Percentiles rank a stretch among this genome's conserved stretches.
Evolutionary conservation across 306 rosid genomes (phyloP).

Genomic region (Crataegus laevigata): DNA sequence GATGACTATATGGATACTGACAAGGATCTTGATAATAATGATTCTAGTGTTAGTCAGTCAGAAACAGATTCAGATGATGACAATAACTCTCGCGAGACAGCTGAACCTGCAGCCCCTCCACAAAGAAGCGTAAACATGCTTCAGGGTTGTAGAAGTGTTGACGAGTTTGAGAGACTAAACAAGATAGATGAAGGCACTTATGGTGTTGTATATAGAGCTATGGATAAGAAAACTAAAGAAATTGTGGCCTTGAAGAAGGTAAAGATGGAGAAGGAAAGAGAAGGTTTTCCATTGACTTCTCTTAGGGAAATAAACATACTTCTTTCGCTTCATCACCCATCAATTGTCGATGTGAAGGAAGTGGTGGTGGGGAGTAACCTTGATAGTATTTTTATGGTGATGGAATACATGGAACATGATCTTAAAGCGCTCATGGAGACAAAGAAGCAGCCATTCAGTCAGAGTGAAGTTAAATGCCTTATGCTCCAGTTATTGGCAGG

Average conservation of each 20-base stretch:
- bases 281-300: conserved; percentile 97
- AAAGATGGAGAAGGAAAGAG: conserved; percentile 98
- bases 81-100: conserved; percentile 35
- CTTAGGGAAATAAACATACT: conserved; percentile 98
- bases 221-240: conserved; percentile 83
- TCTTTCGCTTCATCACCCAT: conserved; percentile 93
- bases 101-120: conserved; percentile 54
- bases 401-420: conserved; percentile 99
- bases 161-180: conserved; percentile 95
- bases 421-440: conserved; percentile 96
- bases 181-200: conserved; percentile 98
- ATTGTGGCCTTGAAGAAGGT: conserved; percentile 97
- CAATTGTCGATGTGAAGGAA: conserved; percentile 96
- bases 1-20: conserved; percentile 64
- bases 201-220: conserved; percentile 97
- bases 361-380: conserved; percentile 98
- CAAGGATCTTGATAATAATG: conserved; percentile 39
- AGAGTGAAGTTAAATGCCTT: conserved; percentile 97
- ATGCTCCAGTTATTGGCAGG: conserved; percentile 95
- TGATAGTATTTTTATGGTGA: conserved; percentile 98
- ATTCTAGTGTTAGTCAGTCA: conserved; percentile 42
- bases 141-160: conserved; percentile 98
- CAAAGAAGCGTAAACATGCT: conserved; percentile 88
- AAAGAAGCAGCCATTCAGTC: conserved; percentile 95
- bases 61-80: conserved; percentile 65